phyloP scores from a whole-genome alignment of 1,284 basidiomycete genomes.

The Pseudozyma thailandica region DNA sequence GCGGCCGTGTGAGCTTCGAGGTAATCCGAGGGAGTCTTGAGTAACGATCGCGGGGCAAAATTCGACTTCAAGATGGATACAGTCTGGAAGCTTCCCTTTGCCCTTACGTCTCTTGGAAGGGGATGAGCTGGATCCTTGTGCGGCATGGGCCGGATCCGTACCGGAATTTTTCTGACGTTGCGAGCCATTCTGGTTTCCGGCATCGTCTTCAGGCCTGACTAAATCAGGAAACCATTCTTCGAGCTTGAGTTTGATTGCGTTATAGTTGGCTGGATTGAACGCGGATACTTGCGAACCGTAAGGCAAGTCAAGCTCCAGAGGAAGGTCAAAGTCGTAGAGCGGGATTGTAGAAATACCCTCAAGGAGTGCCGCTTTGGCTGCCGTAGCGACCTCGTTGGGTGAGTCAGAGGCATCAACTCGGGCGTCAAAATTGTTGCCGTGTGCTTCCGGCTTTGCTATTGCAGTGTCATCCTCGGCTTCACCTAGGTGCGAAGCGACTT shows the following conservation, averaged over 20 bases:
- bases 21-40: constrained; percentile 2
- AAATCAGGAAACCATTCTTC: constrained; percentile 24
- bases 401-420: too few species aligned
- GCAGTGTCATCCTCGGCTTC: too few species aligned
- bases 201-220: not conserved
- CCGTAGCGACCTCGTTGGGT: too few species aligned
- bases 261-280: constrained; percentile 32
- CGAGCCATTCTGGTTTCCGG: not conserved
- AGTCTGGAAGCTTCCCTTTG: constrained; percentile 13
- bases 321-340: constrained; percentile 42
- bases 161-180: too few species aligned
- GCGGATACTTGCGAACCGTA: constrained; percentile 12
- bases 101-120: constrained; percentile 11
- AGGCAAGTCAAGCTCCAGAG: constrained; percentile 23
- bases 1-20: constrained; percentile 3
- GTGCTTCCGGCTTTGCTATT: too few species aligned
- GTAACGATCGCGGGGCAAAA: constrained; percentile 18
- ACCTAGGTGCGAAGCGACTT: too few species aligned
- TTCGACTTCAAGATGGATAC: constrained; percentile 39
- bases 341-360: constrained; percentile 30
- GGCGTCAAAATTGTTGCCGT: too few species aligned
- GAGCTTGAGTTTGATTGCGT: constrained; percentile 8
- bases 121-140: not conserved
- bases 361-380: not conserved
- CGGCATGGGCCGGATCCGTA: too few species aligned